These are phyloP conservation scores for Fusarium robinianum DNA, from an alignment of 2,329 filamentous ascomycete species.

Conservation along the genomic window DNA sequence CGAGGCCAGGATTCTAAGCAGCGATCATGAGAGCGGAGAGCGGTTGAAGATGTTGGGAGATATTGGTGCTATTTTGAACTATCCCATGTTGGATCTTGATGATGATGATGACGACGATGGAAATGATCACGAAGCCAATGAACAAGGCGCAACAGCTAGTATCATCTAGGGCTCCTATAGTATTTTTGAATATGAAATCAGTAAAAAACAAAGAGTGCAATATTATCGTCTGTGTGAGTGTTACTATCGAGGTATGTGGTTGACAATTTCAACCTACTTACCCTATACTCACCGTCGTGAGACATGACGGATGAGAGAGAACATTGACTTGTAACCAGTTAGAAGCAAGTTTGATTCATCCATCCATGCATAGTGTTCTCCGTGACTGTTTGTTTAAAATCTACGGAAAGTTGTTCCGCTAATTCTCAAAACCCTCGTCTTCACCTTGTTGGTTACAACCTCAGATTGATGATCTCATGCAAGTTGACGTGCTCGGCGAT, in stretches of 20 bases:
- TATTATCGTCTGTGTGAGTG: not conserved
- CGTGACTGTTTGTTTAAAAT: too few species aligned
- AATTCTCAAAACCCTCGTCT: too few species aligned
- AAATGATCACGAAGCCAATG: conserved; percentile 35
- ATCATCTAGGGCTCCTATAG: conserved; percentile 37
- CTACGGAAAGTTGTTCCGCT: too few species aligned
- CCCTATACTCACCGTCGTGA: conserved; percentile 1
- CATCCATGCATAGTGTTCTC: too few species aligned
- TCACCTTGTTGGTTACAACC: too few species aligned
- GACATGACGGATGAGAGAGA: too few species aligned
- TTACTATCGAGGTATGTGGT: conserved; percentile 3
- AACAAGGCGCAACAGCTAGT: conserved; percentile 32
- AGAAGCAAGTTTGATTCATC: too few species aligned
- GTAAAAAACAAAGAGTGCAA: conserved; percentile 16
- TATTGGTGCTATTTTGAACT: conserved; percentile 88
- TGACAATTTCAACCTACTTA: not conserved
- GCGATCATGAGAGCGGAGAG: conserved; percentile 91
- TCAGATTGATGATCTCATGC: not conserved
- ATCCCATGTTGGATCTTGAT: conserved; percentile 80
- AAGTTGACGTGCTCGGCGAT: too few species aligned
- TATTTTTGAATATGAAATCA: conserved; percentile 5
- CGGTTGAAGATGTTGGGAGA: conserved; percentile 82
- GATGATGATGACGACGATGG: conserved; percentile 62
- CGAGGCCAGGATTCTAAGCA: conserved; percentile 86
- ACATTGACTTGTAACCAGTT: too few species aligned